Percentiles rank a stretch among this genome's conserved stretches.
phyloP scores from a whole-genome alignment of 2,329 filamentous ascomycete genomes.

The Paraphoma sp. region DNA sequence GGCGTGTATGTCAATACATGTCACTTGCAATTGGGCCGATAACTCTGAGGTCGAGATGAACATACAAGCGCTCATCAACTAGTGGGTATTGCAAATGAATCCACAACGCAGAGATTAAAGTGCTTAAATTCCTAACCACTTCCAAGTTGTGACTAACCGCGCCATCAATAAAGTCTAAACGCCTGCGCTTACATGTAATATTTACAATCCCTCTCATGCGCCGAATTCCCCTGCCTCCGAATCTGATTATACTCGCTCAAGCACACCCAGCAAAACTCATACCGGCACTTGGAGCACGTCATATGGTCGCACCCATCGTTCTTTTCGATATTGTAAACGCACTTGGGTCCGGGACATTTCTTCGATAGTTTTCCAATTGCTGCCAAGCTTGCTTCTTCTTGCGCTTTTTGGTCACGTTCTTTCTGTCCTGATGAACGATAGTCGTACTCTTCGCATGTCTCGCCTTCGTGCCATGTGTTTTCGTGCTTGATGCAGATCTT shows the following conservation, averaged over 20 bases:
- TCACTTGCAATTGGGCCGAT: no score
- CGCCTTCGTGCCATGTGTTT: constrained; percentile 47
- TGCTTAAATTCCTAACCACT: no score
- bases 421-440: constrained; percentile 36
- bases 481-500: constrained; percentile 48
- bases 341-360: constrained; percentile 45
- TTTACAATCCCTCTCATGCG: constrained; percentile 27
- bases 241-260: constrained; percentile 36
- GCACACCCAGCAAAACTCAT: constrained; percentile 53
- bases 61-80: no score
- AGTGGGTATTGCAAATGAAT: no score
- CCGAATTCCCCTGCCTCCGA: constrained; percentile 22
- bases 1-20: no score
- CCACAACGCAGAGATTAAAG: no score
- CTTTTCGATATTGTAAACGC: constrained; percentile 51
- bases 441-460: constrained; percentile 51
- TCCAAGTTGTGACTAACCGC: no score
- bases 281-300: constrained; percentile 45
- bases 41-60: no score
- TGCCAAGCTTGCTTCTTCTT: constrained; percentile 33
- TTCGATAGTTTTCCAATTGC: constrained; percentile 45
- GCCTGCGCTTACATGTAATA: constrained; percentile 12
- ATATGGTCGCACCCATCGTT: constrained; percentile 53
- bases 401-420: constrained; percentile 29
- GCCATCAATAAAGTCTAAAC: no score